Evolutionary conservation across 495 filamentous ascomycete species (phyloP).

Genomic region (Podospora anserina): DNA sequence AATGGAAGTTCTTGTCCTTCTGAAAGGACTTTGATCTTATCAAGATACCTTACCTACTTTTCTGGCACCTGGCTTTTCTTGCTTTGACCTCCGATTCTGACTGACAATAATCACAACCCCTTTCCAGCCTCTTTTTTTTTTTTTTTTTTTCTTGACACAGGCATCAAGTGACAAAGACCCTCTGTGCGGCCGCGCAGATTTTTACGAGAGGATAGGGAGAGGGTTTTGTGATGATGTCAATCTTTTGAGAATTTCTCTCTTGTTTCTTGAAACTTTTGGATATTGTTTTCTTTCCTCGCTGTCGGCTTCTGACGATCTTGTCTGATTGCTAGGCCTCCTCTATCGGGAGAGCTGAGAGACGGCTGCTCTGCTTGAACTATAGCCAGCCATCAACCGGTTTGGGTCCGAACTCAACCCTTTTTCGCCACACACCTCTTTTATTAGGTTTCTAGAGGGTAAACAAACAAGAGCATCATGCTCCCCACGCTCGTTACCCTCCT

Average conservation of each 20-base stretch:
- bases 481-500: slow-evolving; percentile 3
- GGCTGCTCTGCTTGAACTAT: too few relatives aligned
- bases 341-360: background rate
- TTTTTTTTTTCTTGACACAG: background rate
- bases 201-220: background rate
- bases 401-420: background rate
- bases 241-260: background rate
- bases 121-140: background rate
- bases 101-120: background rate
- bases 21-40: background rate
- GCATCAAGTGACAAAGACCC: background rate
- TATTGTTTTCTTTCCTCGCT: background rate
- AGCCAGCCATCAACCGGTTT: background rate
- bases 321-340: background rate
- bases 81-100: background rate
- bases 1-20: background rate
- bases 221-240: background rate
- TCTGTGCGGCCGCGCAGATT: background rate
- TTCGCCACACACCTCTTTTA: background rate
- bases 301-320: background rate
- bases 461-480: background rate
- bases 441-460: background rate
- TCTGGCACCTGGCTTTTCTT: background rate
- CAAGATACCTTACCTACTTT: background rate
- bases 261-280: background rate